Evolutionary conservation across 805 yeast genomes (phyloP).

Genomic region (Hanseniaspora nectarophila): DNA sequence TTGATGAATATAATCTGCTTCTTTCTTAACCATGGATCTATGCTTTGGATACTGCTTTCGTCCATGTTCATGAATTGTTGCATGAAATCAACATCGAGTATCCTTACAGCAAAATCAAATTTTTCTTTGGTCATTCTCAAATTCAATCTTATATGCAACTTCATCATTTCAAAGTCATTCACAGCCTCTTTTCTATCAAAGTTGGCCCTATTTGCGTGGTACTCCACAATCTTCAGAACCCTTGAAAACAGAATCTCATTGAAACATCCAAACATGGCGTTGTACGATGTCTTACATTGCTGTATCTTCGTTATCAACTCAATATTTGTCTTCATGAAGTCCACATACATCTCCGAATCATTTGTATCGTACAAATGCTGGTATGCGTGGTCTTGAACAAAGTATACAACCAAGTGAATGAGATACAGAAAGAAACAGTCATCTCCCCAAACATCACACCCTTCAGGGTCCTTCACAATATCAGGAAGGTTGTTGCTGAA

Average conservation of each 20-base stretch:
- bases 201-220: not conserved
- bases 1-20: not conserved
- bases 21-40: not conserved
- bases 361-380: not conserved
- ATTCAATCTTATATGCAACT: not conserved
- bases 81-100: not conserved
- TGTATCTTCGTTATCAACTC: slow-evolving; percentile 2
- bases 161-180: not conserved
- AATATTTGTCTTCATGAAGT: slow-evolving; percentile 4
- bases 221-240: slow-evolving; percentile 3
- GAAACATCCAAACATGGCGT: slow-evolving; percentile 1
- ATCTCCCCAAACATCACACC: not conserved
- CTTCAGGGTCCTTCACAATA: not conserved
- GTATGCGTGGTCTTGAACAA: slow-evolving; percentile 5
- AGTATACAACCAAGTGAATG: slow-evolving; percentile 4
- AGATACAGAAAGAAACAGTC: slow-evolving; percentile 11
- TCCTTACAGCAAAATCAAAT: not conserved
- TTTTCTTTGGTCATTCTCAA: not conserved
- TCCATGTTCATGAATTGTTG: not conserved
- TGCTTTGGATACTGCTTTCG: not conserved
- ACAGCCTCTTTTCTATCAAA: not conserved
- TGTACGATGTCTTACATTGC: not conserved
- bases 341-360: slow-evolving; percentile 6
- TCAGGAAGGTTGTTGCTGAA: slow-evolving; percentile 8
- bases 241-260: not conserved